phyloP scores from a whole-genome alignment of 1,284 basidiomycete genomes.

The Pascua guehoae region DNA sequence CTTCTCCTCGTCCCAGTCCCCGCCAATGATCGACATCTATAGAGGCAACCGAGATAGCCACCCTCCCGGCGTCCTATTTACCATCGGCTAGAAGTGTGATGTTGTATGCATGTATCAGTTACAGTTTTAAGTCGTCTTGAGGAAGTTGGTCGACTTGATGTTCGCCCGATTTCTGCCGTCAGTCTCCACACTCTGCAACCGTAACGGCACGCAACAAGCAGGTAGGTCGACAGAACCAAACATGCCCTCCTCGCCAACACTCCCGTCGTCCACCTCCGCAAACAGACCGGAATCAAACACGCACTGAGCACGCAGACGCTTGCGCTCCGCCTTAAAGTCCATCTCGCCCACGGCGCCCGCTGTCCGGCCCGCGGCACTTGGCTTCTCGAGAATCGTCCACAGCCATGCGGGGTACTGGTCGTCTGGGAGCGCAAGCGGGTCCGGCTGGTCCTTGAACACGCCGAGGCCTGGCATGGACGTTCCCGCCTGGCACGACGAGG shows the following conservation, averaged over 20 bases:
- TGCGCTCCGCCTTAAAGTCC: constrained; percentile 40
- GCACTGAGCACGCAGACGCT: constrained; percentile 40
- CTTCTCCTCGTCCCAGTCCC: no score
- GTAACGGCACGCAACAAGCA: background rate
- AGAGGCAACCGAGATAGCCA: no score
- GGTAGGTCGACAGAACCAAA: background rate
- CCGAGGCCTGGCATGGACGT: constrained; percentile 72
- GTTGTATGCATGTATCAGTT: constrained; percentile 25
- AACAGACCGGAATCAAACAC: constrained; percentile 12
- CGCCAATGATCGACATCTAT: no score
- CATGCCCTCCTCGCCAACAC: background rate
- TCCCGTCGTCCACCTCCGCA: background rate
- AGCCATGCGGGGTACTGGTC: constrained; percentile 86
- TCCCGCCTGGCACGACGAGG: constrained; percentile 59
- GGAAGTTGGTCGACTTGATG: constrained; percentile 46
- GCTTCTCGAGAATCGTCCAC: constrained; percentile 64
- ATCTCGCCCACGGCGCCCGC: constrained; percentile 23
- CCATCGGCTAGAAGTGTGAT: constrained; percentile 1
- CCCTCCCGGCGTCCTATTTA: no score
- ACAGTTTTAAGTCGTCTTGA: constrained; percentile 34
- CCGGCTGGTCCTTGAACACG: constrained; percentile 76
- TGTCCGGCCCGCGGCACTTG: constrained; percentile 13
- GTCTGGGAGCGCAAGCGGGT: constrained; percentile 75
- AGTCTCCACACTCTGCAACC: background rate
- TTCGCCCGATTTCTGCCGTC: constrained; percentile 37